phyloP scores from a whole-genome alignment of 352 stramenopile species.

The Blastocystis sp. region DNA sequence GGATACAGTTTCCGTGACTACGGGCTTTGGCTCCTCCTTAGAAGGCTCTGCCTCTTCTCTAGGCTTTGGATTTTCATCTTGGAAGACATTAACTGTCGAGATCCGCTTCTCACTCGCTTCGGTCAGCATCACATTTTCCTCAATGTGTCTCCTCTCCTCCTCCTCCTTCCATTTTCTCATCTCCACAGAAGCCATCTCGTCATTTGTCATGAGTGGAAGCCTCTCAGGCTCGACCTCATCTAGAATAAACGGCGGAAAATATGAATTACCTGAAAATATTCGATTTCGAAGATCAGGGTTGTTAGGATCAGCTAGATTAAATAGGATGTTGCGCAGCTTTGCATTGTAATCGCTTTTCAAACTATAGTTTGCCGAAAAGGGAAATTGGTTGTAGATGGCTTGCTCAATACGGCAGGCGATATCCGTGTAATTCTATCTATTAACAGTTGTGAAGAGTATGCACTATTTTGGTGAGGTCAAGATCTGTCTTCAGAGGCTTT shows the following conservation, averaged over 20 bases:
- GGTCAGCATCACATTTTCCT: slow-evolving; percentile 50
- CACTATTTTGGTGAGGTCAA: not conserved
- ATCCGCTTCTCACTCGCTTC: not conserved
- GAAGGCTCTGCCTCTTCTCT: not conserved
- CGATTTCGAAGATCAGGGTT: slow-evolving; percentile 33
- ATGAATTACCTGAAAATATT: not conserved
- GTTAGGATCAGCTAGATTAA: slow-evolving; percentile 8
- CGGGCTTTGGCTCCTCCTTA: not conserved
- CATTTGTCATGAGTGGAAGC: slow-evolving; percentile 12
- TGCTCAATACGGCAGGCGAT: slow-evolving; percentile 44
- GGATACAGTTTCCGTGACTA: not conserved
- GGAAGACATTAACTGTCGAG: not conserved
- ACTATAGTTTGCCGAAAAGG: not conserved
- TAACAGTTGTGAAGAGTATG: not conserved
- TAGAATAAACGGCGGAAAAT: not conserved
- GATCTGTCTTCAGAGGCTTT: not conserved
- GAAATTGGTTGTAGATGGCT: slow-evolving; percentile 55
- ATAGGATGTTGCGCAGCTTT: slow-evolving; percentile 17
- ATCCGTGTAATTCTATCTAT: slow-evolving; percentile 11
- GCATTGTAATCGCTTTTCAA: slow-evolving; percentile 13
- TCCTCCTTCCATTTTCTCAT: slow-evolving; percentile 44
- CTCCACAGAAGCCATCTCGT: slow-evolving; percentile 13
- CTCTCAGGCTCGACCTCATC: slow-evolving; percentile 22
- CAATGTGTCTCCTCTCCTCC: slow-evolving; percentile 33
- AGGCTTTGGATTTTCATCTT: not conserved